Conservation (phyloP, 805 yeast species). For the Dipodascus albidus region DNA sequence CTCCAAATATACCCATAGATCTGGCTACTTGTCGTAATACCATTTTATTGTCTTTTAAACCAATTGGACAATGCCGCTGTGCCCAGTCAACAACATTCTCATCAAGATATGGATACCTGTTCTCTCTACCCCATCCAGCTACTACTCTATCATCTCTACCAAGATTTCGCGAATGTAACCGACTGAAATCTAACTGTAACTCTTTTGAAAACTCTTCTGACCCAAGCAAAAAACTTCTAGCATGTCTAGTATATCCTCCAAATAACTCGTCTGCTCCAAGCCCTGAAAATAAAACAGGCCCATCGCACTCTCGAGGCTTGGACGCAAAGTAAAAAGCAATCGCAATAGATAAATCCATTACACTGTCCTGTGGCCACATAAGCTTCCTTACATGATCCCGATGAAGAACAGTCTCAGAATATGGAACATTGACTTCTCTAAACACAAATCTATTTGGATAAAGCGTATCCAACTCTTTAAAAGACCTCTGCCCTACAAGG, state of each 20-base stretch:
- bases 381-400: constrained; percentile 44
- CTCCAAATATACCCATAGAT: constrained; percentile 35
- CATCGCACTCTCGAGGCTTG: constrained; percentile 19
- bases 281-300: constrained; percentile 66
- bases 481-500: constrained; percentile 53
- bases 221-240: constrained; percentile 23
- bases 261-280: constrained; percentile 95
- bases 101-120: constrained; percentile 79
- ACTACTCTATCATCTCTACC: constrained; percentile 90
- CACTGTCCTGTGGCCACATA: constrained; percentile 78
- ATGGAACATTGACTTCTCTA: constrained; percentile 64
- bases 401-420: constrained; percentile 46
- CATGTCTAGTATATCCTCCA: constrained; percentile 91
- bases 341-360: constrained; percentile 93
- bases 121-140: constrained; percentile 78
- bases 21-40: constrained; percentile 54
- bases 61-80: constrained; percentile 19
- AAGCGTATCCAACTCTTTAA: constrained; percentile 35
- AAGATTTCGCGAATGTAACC: constrained; percentile 68
- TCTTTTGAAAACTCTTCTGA: constrained; percentile 42
- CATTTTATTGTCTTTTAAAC: constrained; percentile 37
- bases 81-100: constrained; percentile 38
- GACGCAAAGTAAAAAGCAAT: constrained; percentile 92
- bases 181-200: constrained; percentile 55
- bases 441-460: constrained; percentile 34